Conservation (phyloP, 2,329 filamentous ascomycete species). For the Ceratocystis destructans region DNA sequence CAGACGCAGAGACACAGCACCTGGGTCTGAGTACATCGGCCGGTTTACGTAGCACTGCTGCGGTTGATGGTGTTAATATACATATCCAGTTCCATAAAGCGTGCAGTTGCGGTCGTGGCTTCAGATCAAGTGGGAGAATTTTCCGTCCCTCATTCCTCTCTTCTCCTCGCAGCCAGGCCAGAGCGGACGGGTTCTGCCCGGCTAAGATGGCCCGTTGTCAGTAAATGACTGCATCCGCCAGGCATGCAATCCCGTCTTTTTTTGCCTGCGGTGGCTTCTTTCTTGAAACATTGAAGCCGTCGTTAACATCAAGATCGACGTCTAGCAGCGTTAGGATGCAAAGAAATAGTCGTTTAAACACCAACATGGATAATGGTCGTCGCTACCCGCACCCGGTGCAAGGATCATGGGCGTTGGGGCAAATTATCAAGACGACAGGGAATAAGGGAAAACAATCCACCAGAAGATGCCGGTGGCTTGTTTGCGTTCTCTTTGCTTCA, state of each 20-base stretch:
- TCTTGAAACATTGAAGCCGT: background rate
- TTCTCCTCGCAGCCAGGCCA: too few relatives aligned
- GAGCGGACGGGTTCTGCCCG: too few relatives aligned
- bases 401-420: constrained; percentile 2
- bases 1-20: background rate
- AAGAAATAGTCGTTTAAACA: background rate
- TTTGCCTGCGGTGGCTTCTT: background rate
- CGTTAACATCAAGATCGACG: background rate
- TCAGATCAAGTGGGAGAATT: background rate
- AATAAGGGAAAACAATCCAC: background rate
- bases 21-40: background rate
- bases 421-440: background rate
- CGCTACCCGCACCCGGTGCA: background rate
- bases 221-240: too few relatives aligned
- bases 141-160: background rate
- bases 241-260: too few relatives aligned
- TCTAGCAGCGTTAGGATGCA: background rate
- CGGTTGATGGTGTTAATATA: background rate
- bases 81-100: background rate
- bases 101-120: background rate
- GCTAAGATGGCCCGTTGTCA: too few relatives aligned
- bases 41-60: background rate
- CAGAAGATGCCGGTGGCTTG: background rate
- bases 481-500: background rate
- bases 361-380: background rate